Conservation (phyloP, 2,329 filamentous ascomycete species). For the Trichocomaceae sp. region DNA sequence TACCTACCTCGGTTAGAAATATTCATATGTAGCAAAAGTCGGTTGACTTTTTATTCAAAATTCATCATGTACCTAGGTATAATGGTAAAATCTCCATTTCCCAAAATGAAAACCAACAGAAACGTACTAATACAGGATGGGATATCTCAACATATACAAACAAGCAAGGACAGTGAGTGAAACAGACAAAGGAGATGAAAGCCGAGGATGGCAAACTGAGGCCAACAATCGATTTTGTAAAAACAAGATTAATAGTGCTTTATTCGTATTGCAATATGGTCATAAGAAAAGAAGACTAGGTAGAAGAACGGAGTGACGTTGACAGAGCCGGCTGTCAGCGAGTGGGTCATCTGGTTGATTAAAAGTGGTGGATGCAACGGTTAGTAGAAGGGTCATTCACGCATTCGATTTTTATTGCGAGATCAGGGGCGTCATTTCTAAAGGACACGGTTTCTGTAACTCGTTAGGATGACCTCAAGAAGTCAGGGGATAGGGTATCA, state of each 20-base stretch:
- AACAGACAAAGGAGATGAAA: neutral
- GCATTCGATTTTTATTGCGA: neutral
- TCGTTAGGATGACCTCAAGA: no score
- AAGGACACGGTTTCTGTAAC: slow-evolving; percentile 10
- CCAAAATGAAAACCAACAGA: neutral
- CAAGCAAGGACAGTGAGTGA: neutral
- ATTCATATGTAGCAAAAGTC: no score
- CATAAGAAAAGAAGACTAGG: neutral
- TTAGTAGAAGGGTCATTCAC: neutral
- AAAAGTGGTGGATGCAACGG: neutral
- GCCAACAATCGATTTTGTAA: neutral
- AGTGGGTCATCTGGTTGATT: neutral
- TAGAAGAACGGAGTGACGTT: neutral
- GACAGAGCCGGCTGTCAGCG: neutral
- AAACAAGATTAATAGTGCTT: neutral
- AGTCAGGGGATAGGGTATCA: slow-evolving; percentile 24
- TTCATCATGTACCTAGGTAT: no score
- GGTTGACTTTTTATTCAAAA: no score
- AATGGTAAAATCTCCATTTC: neutral
- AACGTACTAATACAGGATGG: neutral
- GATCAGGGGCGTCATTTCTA: neutral
- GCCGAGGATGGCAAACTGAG: neutral
- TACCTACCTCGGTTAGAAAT: no score
- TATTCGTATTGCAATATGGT: slow-evolving; percentile 16
- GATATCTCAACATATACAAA: slow-evolving; percentile 3